A percentile compares a stretch with the other conserved stretches of the same genome.
phyloP scores from a whole-genome alignment of 73 alveolate genomes.

The Halteria grandinella region DNA sequence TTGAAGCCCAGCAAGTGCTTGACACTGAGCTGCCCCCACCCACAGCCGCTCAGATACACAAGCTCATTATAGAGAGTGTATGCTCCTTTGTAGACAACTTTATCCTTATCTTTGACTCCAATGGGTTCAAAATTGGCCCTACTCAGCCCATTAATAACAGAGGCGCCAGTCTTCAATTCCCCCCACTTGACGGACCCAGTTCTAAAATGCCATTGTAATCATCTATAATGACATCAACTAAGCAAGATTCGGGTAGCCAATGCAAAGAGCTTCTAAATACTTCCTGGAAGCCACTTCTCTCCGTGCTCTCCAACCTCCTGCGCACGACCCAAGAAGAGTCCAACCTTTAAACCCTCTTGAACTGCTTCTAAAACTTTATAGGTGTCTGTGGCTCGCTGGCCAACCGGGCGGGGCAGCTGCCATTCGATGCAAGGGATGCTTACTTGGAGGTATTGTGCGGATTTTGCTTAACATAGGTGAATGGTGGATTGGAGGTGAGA shows the following conservation, averaged over 20 bases:
- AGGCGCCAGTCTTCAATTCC: neutral
- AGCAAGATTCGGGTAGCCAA: too few species aligned
- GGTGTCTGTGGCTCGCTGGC: slow-evolving; percentile 58
- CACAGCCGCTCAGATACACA: slow-evolving; percentile 23
- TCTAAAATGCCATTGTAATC: slow-evolving; percentile 17
- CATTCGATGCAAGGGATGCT: slow-evolving; percentile 73
- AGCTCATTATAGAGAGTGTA: slow-evolving; percentile 16
- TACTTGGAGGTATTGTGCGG: slow-evolving; percentile 52
- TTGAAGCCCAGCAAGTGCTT: slow-evolving; percentile 39
- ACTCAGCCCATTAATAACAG: neutral
- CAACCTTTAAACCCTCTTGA: slow-evolving; percentile 48
- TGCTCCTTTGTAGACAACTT: slow-evolving; percentile 45
- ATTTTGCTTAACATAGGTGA: slow-evolving; percentile 30
- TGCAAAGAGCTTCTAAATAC: slow-evolving; percentile 22
- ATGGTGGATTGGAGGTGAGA: neutral
- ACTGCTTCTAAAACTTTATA: slow-evolving; percentile 51
- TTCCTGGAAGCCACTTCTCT: slow-evolving; percentile 22
- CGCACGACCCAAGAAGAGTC: slow-evolving; percentile 20
- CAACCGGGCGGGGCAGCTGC: neutral
- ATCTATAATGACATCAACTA: neutral
- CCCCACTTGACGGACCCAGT: neutral
- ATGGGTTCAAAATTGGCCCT: slow-evolving; percentile 25
- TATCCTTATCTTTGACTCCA: slow-evolving; percentile 23
- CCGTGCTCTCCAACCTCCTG: slow-evolving; percentile 7
- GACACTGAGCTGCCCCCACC: slow-evolving; percentile 40